Evolutionary conservation across 208 protist species (phyloP), one percentile per base, ranked within the genome.

Genomic region (Balamuthia mandrillaris): DNA sequence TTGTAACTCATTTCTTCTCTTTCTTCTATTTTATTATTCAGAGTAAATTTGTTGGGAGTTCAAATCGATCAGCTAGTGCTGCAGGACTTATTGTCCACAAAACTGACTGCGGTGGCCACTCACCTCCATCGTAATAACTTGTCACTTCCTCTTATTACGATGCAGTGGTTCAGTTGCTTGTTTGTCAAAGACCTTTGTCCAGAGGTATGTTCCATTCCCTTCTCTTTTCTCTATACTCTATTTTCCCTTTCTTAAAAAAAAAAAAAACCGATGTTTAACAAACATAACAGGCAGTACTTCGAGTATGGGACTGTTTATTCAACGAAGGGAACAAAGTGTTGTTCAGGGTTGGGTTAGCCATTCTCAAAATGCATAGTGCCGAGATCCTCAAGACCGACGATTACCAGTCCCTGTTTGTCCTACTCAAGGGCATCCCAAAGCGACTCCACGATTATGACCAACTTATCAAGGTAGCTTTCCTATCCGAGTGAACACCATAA

Each of bases 161-260:
- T 85, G 18, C 87, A 92, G 68, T 92, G 90, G 89, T 92, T 92
- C 35, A 84, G 87, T 65, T 92, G 90, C 66, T 33, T 92, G 33
- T 92, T 92, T 82, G 60, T 92, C 51, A 85, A 88, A 7, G 58
- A 86, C 31, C 70, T 92, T 27, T 74, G 88, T 35, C 85, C 84
- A 29, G 90, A 91, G 68, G 65, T 74, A 68, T 10, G 33, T 14
- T 29, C 49, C 3, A 45, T 52, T 24, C n/a, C n/a, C 49, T 56
- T 56, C n/a, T 56, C 18, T 18, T n/a, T 56, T n/a, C 18, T 18
- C 18, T 18, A 56, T 56, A n/a, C n/a, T 56, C n/a, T 56, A 56
- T 56, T 56, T 56, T 56, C 49, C 18, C 1, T 24, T 54, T 5
- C 27, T 37, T n/a, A 68, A 5, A 29, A 16, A 14, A 35, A 2